Conservation (phyloP, 2,329 filamentous ascomycete genomes). For the Fusarium agapanthi region DNA sequence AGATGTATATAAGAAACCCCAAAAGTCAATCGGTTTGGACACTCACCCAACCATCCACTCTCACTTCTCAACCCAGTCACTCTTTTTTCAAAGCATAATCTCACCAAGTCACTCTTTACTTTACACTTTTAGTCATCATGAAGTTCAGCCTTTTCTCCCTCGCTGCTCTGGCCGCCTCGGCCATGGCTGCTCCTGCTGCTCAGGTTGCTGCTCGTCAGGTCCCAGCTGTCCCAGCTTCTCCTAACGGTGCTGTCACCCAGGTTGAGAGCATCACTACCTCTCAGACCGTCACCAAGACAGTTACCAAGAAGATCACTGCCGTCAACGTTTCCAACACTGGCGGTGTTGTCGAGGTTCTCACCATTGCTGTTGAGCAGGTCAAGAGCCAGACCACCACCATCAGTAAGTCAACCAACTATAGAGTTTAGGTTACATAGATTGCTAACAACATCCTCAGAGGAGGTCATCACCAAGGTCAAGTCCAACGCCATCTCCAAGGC, state of each 20-base stretch:
- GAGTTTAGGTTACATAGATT: fast-evolving
- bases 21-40: neutral
- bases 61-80: constrained; percentile 12
- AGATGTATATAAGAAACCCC: constrained; percentile 3
- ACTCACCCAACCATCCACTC: neutral
- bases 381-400: constrained; percentile 9
- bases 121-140: constrained; percentile 1
- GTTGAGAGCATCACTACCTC: neutral
- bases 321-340: constrained; percentile 6
- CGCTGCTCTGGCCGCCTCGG: constrained; percentile 7
- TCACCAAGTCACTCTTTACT: constrained; percentile 24
- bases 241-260: neutral
- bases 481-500: constrained; percentile 5
- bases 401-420: neutral
- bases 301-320: constrained; percentile 21
- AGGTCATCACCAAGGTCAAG: constrained; percentile 10
- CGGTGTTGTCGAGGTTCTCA: constrained; percentile 20
- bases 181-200: constrained; percentile 4
- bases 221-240: neutral
- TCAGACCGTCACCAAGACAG: constrained; percentile 16
- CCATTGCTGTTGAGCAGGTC: constrained; percentile 12
- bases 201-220: neutral
- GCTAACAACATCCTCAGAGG: neutral
- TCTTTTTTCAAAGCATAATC: constrained; percentile 8
- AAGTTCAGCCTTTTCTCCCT: constrained; percentile 24